Percentiles rank a stretch among this genome's conserved stretches.
Conservation (phyloP, 345 rosid genomes). For the Odontarrhena argentea region DNA sequence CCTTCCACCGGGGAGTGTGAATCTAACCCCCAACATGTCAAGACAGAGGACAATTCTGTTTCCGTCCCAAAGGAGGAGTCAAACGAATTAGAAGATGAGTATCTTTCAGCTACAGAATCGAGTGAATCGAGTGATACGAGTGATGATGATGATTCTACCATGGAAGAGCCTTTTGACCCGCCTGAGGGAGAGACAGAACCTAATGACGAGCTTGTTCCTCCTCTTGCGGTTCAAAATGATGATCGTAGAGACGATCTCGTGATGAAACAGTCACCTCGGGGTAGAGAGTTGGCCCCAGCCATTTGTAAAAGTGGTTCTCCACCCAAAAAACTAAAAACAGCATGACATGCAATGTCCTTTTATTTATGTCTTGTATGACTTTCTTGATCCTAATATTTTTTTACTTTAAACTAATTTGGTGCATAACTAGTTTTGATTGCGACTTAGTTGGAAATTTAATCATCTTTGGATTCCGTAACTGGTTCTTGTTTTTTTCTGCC, state of each 20-base stretch:
- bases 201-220: conserved; percentile 18
- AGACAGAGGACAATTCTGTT: conserved; percentile 24
- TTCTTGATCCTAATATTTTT: no score
- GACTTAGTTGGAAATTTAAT: no score
- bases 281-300: conserved; percentile 41
- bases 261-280: conserved; percentile 45
- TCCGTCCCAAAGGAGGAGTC: conserved; percentile 18
- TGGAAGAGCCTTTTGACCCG: conserved; percentile 29
- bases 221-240: conserved; percentile 37
- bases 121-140: conserved; percentile 9
- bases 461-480: no score
- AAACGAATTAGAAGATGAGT: neutral
- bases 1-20: conserved; percentile 40
- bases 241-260: conserved; percentile 39
- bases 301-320: conserved; percentile 28
- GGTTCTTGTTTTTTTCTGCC: no score
- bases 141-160: conserved; percentile 29
- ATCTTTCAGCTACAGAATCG: conserved; percentile 22
- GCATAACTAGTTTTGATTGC: no score
- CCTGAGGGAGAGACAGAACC: neutral
- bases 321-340: conserved; percentile 19
- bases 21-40: conserved; percentile 27
- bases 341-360: neutral
- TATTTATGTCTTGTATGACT: no score
- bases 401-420: no score